These are phyloP conservation scores for Paramecium pentaurelia DNA, from an alignment of 73 alveolate genomes.

Conservation along the genomic window DNA sequence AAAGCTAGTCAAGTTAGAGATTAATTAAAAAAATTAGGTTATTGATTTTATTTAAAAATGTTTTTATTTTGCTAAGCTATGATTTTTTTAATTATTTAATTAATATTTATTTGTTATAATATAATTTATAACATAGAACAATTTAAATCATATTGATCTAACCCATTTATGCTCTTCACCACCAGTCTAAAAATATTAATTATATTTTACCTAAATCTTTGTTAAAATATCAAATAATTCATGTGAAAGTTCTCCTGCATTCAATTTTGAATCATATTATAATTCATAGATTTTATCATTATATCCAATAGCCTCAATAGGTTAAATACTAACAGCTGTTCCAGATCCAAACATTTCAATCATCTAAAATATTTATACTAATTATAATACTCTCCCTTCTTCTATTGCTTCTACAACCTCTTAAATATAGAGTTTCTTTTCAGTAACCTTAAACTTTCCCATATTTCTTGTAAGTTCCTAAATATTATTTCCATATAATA, in stretches of 20 bases:
- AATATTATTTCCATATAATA: neutral
- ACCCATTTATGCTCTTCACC: neutral
- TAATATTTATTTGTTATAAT: neutral
- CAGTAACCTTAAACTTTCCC: conserved; percentile 69
- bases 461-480: conserved; percentile 52
- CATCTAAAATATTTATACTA: neutral
- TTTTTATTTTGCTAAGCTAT: neutral
- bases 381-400: conserved; percentile 67
- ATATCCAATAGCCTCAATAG: conserved; percentile 67
- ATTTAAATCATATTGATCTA: neutral
- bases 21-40: conserved; percentile 1
- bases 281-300: conserved; percentile 56
- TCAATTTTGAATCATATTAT: neutral
- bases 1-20: conserved; percentile 10
- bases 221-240: neutral
- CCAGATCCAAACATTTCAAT: conserved; percentile 84
- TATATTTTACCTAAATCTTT: neutral
- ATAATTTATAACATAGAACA: neutral
- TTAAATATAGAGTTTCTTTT: conserved; percentile 69
- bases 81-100: neutral
- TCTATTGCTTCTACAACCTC: conserved; percentile 67
- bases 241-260: neutral
- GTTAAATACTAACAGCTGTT: conserved; percentile 81
- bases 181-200: neutral
- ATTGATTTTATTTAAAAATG: neutral